These are phyloP conservation scores for Tricholoma flavovirens DNA, from an alignment of 768 basidiomycete species.

Conservation along the genomic window DNA sequence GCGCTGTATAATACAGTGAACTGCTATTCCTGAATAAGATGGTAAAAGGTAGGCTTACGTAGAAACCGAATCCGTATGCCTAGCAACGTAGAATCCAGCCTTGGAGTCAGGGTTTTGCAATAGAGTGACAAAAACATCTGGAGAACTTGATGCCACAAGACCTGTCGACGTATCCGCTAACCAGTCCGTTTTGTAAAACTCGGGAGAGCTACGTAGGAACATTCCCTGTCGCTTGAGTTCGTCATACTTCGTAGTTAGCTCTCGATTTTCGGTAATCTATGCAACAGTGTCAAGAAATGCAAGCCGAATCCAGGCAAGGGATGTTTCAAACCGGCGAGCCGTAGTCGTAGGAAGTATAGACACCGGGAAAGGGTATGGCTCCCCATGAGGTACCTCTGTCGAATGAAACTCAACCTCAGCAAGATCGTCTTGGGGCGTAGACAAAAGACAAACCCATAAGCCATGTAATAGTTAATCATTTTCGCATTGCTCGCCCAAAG, in stretches of 20 bases:
- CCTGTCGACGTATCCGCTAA: conserved; percentile 57
- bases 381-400: conserved; percentile 83
- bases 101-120: conserved; percentile 64
- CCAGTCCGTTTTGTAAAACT: conserved; percentile 77
- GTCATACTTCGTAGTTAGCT: conserved; percentile 60
- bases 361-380: conserved; percentile 71
- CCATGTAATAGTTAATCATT: conserved; percentile 80
- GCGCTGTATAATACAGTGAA: conserved; percentile 25
- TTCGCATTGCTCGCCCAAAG: conserved; percentile 82
- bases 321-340: conserved; percentile 45
- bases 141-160: conserved; percentile 31
- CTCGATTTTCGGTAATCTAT: conserved; percentile 60
- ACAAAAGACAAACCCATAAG: conserved; percentile 54
- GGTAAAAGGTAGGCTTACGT: conserved; percentile 36
- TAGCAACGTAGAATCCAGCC: conserved; percentile 62
- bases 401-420: not conserved
- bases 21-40: not conserved
- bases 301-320: not conserved
- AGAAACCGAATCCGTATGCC: conserved; percentile 64
- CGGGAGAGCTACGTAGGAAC: conserved; percentile 73
- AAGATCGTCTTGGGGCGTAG: not conserved
- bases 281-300: not conserved
- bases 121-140: conserved; percentile 52
- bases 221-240: conserved; percentile 76
- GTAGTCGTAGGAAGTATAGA: conserved; percentile 80